phyloP scores from a whole-genome alignment of 495 filamentous ascomycete genomes.

The Neurospora intermedia region DNA sequence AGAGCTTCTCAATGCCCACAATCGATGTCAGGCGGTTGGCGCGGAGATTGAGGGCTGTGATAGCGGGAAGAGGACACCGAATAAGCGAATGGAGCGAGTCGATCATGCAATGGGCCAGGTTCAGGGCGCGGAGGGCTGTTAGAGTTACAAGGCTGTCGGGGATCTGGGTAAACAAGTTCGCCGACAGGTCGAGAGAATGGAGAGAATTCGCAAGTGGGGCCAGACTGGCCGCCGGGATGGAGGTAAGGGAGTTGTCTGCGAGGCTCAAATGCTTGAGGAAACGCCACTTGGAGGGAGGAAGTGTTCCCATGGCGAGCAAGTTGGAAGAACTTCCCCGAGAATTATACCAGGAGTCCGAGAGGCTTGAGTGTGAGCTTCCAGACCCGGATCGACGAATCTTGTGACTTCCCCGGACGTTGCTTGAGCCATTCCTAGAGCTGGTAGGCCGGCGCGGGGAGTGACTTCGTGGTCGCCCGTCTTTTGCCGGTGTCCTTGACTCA shows the following conservation, averaged over 20 bases:
- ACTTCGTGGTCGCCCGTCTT: conserved; percentile 50
- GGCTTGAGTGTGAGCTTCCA: conserved; percentile 83
- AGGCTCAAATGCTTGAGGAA: conserved; percentile 86
- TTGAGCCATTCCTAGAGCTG: conserved; percentile 59
- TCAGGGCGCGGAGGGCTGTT: conserved; percentile 74
- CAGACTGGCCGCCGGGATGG: conserved; percentile 61
- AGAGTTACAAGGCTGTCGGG: conserved; percentile 79
- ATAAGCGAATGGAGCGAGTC: conserved; percentile 82
- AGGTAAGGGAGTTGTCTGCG: conserved; percentile 80
- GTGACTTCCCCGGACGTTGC: conserved; percentile 49
- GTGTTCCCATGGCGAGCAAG: conserved; percentile 48
- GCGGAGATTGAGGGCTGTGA: conserved; percentile 84
- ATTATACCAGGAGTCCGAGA: conserved; percentile 57
- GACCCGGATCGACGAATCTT: conserved; percentile 79
- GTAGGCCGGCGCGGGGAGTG: conserved; percentile 67
- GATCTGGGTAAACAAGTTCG: conserved; percentile 82
- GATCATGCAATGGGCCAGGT: conserved; percentile 95
- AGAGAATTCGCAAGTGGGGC: conserved; percentile 74
- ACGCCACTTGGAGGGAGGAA: conserved; percentile 84
- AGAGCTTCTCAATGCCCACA: conserved; percentile 79
- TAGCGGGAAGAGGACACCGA: conserved; percentile 80
- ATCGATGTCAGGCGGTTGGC: conserved; percentile 81
- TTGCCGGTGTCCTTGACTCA: conserved; percentile 26
- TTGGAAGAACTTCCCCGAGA: conserved; percentile 60
- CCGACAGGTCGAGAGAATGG: conserved; percentile 82